Conservation (phyloP, 2,329 filamentous ascomycete genomes). For the Podosphaera xanthii region DNA sequence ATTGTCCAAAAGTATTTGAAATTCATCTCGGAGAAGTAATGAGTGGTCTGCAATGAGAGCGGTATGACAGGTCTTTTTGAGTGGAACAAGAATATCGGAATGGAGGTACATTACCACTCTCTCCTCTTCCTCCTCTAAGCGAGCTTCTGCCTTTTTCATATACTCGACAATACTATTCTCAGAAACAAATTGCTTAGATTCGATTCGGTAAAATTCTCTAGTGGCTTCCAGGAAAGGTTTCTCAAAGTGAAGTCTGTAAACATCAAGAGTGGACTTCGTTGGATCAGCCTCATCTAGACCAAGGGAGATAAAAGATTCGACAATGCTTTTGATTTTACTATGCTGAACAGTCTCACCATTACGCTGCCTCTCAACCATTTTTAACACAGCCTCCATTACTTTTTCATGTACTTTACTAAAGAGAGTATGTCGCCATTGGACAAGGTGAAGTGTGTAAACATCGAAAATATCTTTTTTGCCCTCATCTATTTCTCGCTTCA, state of each 20-base stretch:
- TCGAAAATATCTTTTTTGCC: slow-evolving; percentile 97
- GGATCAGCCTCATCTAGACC: slow-evolving; percentile 84
- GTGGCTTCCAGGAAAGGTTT: slow-evolving; percentile 76
- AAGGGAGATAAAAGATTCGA: slow-evolving; percentile 87
- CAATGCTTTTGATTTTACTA: slow-evolving; percentile 86
- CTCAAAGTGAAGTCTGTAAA: slow-evolving; percentile 85
- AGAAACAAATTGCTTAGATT: slow-evolving; percentile 82
- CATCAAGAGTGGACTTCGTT: slow-evolving; percentile 82
- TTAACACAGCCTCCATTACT: slow-evolving; percentile 87
- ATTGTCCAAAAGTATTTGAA: slow-evolving; percentile 80
- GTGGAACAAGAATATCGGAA: slow-evolving; percentile 58
- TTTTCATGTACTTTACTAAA: slow-evolving; percentile 65
- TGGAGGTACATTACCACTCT: slow-evolving; percentile 83
- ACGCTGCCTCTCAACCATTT: slow-evolving; percentile 88
- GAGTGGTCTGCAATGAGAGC: slow-evolving; percentile 81
- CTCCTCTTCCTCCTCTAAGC: slow-evolving; percentile 80
- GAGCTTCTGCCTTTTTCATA: slow-evolving; percentile 95
- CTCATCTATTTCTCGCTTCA: slow-evolving; percentile 95
- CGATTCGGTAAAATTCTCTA: slow-evolving; percentile 64
- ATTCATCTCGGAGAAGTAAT: slow-evolving; percentile 71
- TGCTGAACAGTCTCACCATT: slow-evolving; percentile 97
- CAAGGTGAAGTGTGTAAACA: slow-evolving; percentile 88
- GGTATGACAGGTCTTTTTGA: slow-evolving; percentile 74
- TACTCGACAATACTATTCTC: slow-evolving; percentile 98
- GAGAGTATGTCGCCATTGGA: slow-evolving; percentile 83